Base-by-base conservation (phyloP, 2,329 filamentous ascomycete genomes). In the Alternaria ethzedia region DNA sequence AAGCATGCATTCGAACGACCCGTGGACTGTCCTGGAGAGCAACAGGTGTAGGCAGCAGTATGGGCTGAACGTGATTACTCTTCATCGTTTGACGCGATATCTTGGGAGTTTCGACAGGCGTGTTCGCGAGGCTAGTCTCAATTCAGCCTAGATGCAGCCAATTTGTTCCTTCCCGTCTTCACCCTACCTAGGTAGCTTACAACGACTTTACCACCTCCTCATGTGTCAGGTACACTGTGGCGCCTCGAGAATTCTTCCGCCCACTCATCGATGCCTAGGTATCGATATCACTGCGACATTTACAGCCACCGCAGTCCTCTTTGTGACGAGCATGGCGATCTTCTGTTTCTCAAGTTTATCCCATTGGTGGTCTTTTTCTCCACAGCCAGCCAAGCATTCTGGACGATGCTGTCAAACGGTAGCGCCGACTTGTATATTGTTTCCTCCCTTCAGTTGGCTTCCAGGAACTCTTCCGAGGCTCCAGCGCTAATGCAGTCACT, bases 281-380 rank as follows among this genome's bases (percentile, higher is more conserved):
- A 17, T 41, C 36, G 36, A 41, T 11, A 41, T 17, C 36, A 41
- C n/a, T 41, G 15, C 13, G 32, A 32, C n/a, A 36, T n/a, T 5
- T 20, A 12, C 23, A 50, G 15, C 28, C 43, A 17, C 15, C 25
- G 21, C 28, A 36, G 30, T 21, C 25, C 41, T 32, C 28, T n/a
- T 17, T 30, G 43, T 32, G 15, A 45, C 32, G 44, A 13, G 12
- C 25, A 46, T 28, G 10, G 28, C 44, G 43, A 64, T 57, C 47
- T 54, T 17, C 26, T 28, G 20, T 26, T 23, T 25, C 44, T 25
- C 11, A 52, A 56, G 54, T 66, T 68, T 51, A 47, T 70, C 67
- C 66, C 52, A 72, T 74, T 74, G 70, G 71, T 70, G 70, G 71
- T 67, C 63, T 61, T 69, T 69, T 41, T 59, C 41, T 36, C 15